Base-by-base conservation (phyloP, 2,329 filamentous ascomycete species). In the Mycosphaerella arachidis region DNA sequence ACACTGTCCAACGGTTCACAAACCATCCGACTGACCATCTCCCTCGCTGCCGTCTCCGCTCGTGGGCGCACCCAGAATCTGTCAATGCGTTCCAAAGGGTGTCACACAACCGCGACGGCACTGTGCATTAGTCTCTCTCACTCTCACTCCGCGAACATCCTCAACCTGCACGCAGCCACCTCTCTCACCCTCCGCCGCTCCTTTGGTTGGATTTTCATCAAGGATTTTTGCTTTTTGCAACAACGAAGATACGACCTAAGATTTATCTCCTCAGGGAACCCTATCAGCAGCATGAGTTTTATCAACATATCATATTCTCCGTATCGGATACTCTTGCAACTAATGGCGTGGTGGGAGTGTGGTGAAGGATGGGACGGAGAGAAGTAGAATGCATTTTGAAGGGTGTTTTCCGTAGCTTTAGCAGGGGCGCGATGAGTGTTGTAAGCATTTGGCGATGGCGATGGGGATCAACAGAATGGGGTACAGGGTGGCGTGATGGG, bases 1-100 rank as follows among this genome's bases (percentile, higher is more conserved):
- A 74, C 75, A 74, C 75, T 72, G 74, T 76, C 75, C 76, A 76
- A 76, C 77, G 77, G 77, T 66, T 55, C 65, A 68, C 60, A 65
- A 55, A 61, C 51, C 59, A 63, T 60, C 63, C 60, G 56, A 60
- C 59, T 61, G 56, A 59, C 57, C 60, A 45, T 24, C 24, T 53
- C 51, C 43, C 40, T 50, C 57, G 56, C 61, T 62, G 58, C 56
- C 56, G 56, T 60, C 59, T 53, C 57, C 60, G 53, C 63, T 59
- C 61, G 60, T 62, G 58, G 56, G 16, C 43, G 60, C 58, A 64
- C 57, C 60, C 61, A 64, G 56, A 35, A 54, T 57, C 51, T 58
- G 63, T 59, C 53, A 35, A 59, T 53, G 60, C 60, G 59, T 59
- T 59, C 29, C 59, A 67, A 66, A 60, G 52, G 43, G 63, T 52